Conservation (phyloP, 1,284 basidiomycete species). For the Boletus subluridellus region DNA sequence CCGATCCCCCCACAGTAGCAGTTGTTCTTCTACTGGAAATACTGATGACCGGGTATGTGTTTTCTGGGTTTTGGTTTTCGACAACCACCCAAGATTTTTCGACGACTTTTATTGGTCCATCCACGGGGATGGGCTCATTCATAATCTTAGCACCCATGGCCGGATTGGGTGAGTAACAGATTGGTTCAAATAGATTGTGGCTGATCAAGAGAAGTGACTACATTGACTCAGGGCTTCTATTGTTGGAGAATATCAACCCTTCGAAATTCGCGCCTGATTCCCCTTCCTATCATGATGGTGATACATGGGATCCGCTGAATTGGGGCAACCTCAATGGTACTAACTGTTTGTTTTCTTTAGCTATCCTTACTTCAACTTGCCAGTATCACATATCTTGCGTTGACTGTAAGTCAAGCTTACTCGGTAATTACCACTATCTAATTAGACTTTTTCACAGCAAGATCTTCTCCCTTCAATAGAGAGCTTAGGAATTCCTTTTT, state of each 20-base stretch:
- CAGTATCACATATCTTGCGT: conserved; percentile 7
- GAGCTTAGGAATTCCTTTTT: too few relatives aligned
- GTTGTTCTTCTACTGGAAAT: conserved; percentile 17
- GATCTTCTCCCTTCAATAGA: background rate
- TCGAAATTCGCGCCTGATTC: background rate
- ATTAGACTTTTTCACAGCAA: background rate
- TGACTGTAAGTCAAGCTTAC: background rate
- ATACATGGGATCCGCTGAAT: background rate
- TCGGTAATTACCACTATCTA: background rate
- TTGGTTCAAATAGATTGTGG: too few relatives aligned
- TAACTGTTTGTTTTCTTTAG: background rate
- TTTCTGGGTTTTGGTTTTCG: conserved; percentile 12
- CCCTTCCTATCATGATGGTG: conserved; percentile 21
- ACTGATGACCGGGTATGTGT: conserved; percentile 6
- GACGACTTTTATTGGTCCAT: too few relatives aligned
- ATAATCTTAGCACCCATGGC: too few relatives aligned
- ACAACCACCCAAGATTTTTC: too few relatives aligned
- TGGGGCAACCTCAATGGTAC: background rate
- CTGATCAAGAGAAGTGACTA: too few relatives aligned
- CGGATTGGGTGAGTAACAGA: too few relatives aligned
- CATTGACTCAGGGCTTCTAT: too few relatives aligned
- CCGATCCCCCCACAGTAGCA: conserved; percentile 7
- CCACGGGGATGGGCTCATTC: background rate
- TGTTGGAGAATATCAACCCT: conserved; percentile 24
- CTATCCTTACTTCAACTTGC: conserved; percentile 18